Evolutionary conservation across 2,329 filamentous ascomycete species (phyloP), one percentile per base, ranked within the genome.

Genomic region (Pestalotiopsis sp.): DNA sequence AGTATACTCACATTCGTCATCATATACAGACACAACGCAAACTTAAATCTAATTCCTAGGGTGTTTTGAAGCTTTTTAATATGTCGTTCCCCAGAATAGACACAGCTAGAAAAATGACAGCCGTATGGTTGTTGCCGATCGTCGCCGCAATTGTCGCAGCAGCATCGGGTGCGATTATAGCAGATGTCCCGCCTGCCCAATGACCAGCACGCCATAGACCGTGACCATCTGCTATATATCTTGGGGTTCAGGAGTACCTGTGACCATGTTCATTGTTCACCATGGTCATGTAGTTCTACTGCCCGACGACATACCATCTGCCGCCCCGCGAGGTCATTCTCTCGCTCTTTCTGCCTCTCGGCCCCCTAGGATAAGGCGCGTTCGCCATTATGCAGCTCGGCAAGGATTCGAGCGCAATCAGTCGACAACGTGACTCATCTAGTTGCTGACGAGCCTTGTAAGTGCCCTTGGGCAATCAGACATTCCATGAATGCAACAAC

Each of bases 221-320:
- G 74, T 93, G 23, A 80, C 92, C 20, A 82, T 83, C 13, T 90
- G 85, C 4, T 93, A 93, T 75, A 81, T 92, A 17, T 86, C 93
- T 71, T 93, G 89, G 90, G 91, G 91, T 0, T 87, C 89, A 68
- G 89, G 90, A 4, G 84, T 81, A 72, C 78, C 78, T 36, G 25
- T 63, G 60, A 36, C 60, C 38, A 38, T 23, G 20, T 23, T 23
- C 20, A 23, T 23, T 63, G 60, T 83, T 86, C 56, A 85, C 92
- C 23, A 80, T 93, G 31, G 88, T 88, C 9, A 85, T 93, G 45
- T 93, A 93, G 78, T 92, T 92, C 75, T 88, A 91, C 92, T 14
- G 14, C 5, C 12, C 5, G 14, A 17, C 12, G 13, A 6, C n/a
- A 17, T 3, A 14, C 41, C 41, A 49, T 17, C 5, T 49, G 5